phyloP scores from a whole-genome alignment of 2,329 filamentous ascomycete genomes.

The Cladobotryum mycophilum region DNA sequence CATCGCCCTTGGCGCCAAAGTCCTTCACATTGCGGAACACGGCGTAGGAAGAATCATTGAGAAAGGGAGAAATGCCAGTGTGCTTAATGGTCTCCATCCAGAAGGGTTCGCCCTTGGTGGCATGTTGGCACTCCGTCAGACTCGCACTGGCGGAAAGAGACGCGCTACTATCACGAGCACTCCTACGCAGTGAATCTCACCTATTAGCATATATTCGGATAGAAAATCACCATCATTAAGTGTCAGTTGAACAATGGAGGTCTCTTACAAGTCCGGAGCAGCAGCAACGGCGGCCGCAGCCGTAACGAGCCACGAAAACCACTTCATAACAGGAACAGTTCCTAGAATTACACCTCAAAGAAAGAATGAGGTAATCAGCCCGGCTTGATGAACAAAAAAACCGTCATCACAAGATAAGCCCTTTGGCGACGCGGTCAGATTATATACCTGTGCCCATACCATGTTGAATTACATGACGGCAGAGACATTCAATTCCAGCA shows the following conservation, averaged over 20 bases:
- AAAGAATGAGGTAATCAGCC: neutral
- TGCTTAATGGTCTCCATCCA: conserved; percentile 26
- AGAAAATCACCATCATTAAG: neutral
- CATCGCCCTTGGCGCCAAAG: conserved; percentile 25
- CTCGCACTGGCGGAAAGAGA: conserved; percentile 2
- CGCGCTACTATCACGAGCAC: neutral
- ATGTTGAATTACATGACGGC: no score
- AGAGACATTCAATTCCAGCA: neutral
- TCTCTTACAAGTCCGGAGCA: conserved; percentile 4
- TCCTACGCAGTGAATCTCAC: no score
- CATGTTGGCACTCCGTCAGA: conserved; percentile 7
- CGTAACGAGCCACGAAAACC: conserved; percentile 7
- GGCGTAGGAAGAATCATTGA: conserved; percentile 21
- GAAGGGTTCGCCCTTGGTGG: conserved; percentile 1
- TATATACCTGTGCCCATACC: no score
- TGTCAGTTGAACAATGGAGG: no score
- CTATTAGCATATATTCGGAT: neutral
- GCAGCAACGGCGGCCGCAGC: conserved; percentile 3
- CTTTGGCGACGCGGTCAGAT: no score
- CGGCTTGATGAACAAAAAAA: neutral
- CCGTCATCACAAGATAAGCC: neutral
- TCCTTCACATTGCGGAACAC: conserved; percentile 28
- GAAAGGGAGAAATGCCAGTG: conserved; percentile 22
- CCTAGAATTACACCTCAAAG: neutral
- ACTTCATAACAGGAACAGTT: conserved; percentile 4